Base-by-base conservation (phyloP, 345 rosid genomes). In the Citrus medica region DNA sequence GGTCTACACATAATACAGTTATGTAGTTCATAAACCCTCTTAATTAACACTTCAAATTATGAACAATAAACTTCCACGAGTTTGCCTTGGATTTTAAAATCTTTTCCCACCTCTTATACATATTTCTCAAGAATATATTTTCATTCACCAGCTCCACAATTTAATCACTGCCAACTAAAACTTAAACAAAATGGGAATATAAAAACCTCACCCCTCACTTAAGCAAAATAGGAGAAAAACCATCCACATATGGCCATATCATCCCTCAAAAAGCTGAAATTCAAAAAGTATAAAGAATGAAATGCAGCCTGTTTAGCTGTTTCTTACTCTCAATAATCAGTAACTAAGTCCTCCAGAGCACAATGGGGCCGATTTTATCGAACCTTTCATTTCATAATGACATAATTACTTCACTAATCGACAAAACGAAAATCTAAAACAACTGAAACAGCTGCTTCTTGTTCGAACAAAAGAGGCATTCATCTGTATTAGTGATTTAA, bases 1-100 rank as follows among this genome's bases (percentile, higher is more conserved):
- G 59, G 61, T 71, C 64, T 72, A 35, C 74, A 79, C 76, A 6
- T 35, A 69, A 71, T 37, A 71, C 42, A 28, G 14, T 33, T 27
- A 69, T 69, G 81, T 69, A 63, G 68, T 42, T 28, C 19, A 25
- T 25, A 38, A 37, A 30, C 40, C n/a, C 62, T 63, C 64, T 67
- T 77, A 59, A 10, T 40, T 32, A 79, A 53, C 75, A 71, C 46
- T 55, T 55, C 10, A 56, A 42, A 21, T 21, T 21, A 55, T 17
- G 35, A 21, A 51, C 60, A 28, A 51, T 30, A 70, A 30, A 17
- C 24, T 17, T 70, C 16, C 37, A 70, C 2, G 14, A 42, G 1
- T 66, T 66, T 66, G 25, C 0, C 6, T 10, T 66, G 46, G 42
- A 66, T 21, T 35, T 24, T 19, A 35, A 35, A 33, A 32, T 3